These are phyloP conservation scores for Pythium brassicae DNA, from an alignment of 352 stramenopile genomes.

Conservation along the genomic window DNA sequence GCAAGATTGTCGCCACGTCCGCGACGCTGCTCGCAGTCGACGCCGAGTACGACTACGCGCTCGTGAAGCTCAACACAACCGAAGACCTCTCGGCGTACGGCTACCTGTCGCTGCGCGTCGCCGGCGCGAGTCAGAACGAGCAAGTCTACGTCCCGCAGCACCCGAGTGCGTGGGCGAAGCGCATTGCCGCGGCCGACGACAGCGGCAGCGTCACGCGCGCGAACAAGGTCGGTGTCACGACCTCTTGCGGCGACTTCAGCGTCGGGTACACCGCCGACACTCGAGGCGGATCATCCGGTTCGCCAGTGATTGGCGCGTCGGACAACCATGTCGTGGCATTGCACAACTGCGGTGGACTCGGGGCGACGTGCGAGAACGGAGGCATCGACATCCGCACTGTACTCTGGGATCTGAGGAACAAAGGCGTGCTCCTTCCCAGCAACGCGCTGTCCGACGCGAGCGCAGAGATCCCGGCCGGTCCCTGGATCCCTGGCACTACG, in stretches of 20 bases:
- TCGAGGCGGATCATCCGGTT: conserved; percentile 32
- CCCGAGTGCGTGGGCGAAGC: conserved; percentile 29
- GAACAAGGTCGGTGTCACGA: conserved; percentile 15
- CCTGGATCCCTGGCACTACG: conserved; percentile 20
- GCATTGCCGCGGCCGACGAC: conserved; percentile 24
- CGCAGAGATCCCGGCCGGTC: conserved; percentile 14
- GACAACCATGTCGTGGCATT: conserved; percentile 46
- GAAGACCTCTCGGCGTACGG: conserved; percentile 25
- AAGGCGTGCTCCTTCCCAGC: conserved; percentile 18
- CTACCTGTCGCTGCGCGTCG: conserved; percentile 26
- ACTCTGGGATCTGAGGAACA: conserved; percentile 22
- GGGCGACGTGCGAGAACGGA: conserved; percentile 22
- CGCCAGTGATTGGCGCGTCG: conserved; percentile 28
- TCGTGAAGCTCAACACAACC: conserved; percentile 30
- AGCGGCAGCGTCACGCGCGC: conserved; percentile 17
- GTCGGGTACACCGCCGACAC: conserved; percentile 44
- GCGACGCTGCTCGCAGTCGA: conserved; percentile 20
- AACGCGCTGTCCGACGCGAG: conserved; percentile 22
- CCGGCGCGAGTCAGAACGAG: conserved; percentile 22
- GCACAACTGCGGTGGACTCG: conserved; percentile 39
- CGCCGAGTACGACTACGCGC: conserved; percentile 29
- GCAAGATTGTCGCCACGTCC: conserved; percentile 20
- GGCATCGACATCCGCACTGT: conserved; percentile 30
- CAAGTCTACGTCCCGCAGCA: conserved; percentile 52
- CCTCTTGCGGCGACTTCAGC: conserved; percentile 25